A percentile compares a stretch with the other conserved stretches of the same genome.
phyloP scores from a whole-genome alignment of 352 stramenopile genomes.

The Phytophthora gonapodyides region DNA sequence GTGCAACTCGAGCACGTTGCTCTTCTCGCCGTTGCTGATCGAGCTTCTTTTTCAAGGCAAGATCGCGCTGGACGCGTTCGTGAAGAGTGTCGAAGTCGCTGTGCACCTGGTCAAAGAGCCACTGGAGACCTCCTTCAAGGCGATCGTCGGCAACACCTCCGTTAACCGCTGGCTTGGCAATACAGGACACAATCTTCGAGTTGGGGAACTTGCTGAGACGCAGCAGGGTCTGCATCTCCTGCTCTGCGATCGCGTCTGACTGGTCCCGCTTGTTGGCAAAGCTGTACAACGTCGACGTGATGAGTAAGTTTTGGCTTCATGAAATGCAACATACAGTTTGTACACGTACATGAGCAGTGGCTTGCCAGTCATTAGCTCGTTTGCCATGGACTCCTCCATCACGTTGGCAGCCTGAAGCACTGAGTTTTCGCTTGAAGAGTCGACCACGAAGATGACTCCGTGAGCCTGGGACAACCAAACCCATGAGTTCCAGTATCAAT shows the following conservation, averaged over 20 bases:
- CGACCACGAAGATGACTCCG: slow-evolving; percentile 76
- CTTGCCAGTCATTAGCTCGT: slow-evolving; percentile 59
- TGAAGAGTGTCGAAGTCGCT: slow-evolving; percentile 51
- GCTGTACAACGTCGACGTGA: slow-evolving; percentile 27
- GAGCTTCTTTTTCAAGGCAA: slow-evolving; percentile 58
- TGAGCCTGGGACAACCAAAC: slow-evolving; percentile 46
- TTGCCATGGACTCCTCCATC: slow-evolving; percentile 60
- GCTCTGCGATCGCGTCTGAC: slow-evolving; percentile 38
- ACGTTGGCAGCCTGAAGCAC: slow-evolving; percentile 54
- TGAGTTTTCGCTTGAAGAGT: slow-evolving; percentile 57
- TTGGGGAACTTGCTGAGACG: slow-evolving; percentile 44
- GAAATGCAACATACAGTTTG: neutral
- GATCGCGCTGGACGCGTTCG: slow-evolving; percentile 52
- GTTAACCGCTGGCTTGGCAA: slow-evolving; percentile 66
- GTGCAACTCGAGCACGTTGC: slow-evolving; percentile 62
- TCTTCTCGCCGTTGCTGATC: slow-evolving; percentile 61
- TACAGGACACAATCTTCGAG: slow-evolving; percentile 52
- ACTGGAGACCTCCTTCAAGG: slow-evolving; percentile 66
- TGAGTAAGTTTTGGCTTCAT: neutral
- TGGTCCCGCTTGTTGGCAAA: slow-evolving; percentile 84
- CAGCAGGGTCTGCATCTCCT: slow-evolving; percentile 43
- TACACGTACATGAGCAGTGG: slow-evolving; percentile 67
- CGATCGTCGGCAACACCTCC: slow-evolving; percentile 59
- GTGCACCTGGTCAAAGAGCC: slow-evolving; percentile 75
- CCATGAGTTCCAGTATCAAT: slow-evolving; percentile 2